Percentiles rank a stretch among this genome's conserved stretches.
Evolutionary conservation across 2,329 filamentous ascomycete species (phyloP).

Genomic region (Escovopsis weberi): DNA sequence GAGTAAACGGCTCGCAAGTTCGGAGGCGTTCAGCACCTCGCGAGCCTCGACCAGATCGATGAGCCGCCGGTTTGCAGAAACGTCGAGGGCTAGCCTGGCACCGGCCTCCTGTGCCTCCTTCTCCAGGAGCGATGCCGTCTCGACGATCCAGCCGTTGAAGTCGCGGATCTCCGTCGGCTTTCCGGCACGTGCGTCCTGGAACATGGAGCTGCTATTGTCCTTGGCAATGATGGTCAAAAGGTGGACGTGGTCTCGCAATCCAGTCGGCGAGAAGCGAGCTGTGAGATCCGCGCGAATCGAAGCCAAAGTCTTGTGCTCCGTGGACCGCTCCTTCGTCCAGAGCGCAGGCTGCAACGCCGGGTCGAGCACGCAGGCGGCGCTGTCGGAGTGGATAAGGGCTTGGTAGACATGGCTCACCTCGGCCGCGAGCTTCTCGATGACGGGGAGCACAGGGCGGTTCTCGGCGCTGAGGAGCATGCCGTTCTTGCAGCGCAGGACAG

Average conservation of each 20-base stretch:
- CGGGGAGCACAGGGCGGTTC: slow-evolving; percentile 31
- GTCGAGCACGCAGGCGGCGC: slow-evolving; percentile 23
- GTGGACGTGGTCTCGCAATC: slow-evolving; percentile 31
- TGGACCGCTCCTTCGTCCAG: background rate
- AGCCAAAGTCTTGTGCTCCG: too few species aligned
- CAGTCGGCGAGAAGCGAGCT: slow-evolving; percentile 25
- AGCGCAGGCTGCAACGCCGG: background rate
- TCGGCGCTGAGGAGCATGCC: slow-evolving; percentile 56
- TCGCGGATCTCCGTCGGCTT: slow-evolving; percentile 41
- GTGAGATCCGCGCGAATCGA: slow-evolving; percentile 2
- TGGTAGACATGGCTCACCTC: slow-evolving; percentile 64
- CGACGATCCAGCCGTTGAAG: slow-evolving; percentile 45
- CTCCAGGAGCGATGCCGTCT: slow-evolving; percentile 27
- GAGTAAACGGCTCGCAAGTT: slow-evolving; percentile 14
- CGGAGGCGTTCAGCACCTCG: slow-evolving; percentile 16
- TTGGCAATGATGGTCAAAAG: slow-evolving; percentile 31
- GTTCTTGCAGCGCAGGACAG: slow-evolving; percentile 61
- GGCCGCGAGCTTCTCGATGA: slow-evolving; percentile 55
- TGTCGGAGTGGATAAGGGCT: slow-evolving; percentile 47
- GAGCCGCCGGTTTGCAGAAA: slow-evolving; percentile 26
- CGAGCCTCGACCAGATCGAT: slow-evolving; percentile 28
- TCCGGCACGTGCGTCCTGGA: slow-evolving; percentile 40
- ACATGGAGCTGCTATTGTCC: slow-evolving; percentile 46
- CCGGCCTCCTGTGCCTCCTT: slow-evolving; percentile 4
- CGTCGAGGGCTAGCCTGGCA: slow-evolving; percentile 7